Evolutionary conservation across 192 early-diverging fungal species (phyloP).

Genomic region (Rhizoclosmatium globosum): DNA sequence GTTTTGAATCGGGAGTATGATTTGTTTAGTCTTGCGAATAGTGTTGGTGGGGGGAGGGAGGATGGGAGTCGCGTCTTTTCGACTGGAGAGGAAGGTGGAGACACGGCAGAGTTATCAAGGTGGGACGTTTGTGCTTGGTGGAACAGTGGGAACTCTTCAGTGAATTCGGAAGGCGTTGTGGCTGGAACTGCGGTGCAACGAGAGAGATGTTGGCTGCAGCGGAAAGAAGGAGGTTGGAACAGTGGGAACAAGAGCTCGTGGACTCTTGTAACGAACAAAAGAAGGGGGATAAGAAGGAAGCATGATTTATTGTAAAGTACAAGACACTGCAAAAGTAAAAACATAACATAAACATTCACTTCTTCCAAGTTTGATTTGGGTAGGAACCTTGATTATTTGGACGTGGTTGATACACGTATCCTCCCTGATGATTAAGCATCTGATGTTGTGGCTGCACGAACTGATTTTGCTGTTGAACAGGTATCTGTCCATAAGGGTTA

Average conservation of each 20-base stretch:
- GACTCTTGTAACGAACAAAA: conserved; percentile 55
- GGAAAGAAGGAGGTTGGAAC: conserved; percentile 63
- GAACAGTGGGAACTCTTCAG: conserved; percentile 27
- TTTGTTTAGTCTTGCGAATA: conserved; percentile 42
- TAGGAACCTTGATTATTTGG: too few species aligned
- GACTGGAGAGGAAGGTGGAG: conserved; percentile 46
- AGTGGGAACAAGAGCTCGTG: conserved; percentile 72
- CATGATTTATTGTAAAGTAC: neutral
- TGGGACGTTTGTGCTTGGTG: conserved; percentile 70
- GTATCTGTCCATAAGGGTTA: too few species aligned
- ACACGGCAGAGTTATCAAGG: conserved; percentile 50
- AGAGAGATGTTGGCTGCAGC: conserved; percentile 66
- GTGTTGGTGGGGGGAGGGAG: conserved; percentile 19
- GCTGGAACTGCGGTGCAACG: conserved; percentile 12
- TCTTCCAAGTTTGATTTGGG: too few species aligned
- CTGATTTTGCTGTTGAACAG: too few species aligned
- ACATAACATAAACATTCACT: too few species aligned
- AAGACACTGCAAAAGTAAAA: too few species aligned
- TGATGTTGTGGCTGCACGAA: too few species aligned
- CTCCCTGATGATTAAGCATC: too few species aligned
- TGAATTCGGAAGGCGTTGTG: neutral
- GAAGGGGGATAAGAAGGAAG: neutral
- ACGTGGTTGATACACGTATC: too few species aligned
- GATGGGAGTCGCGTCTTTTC: conserved; percentile 53
- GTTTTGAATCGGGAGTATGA: conserved; percentile 78